Conservation (phyloP, 495 filamentous ascomycete species). For the Aspergillus coremiiformis region DNA sequence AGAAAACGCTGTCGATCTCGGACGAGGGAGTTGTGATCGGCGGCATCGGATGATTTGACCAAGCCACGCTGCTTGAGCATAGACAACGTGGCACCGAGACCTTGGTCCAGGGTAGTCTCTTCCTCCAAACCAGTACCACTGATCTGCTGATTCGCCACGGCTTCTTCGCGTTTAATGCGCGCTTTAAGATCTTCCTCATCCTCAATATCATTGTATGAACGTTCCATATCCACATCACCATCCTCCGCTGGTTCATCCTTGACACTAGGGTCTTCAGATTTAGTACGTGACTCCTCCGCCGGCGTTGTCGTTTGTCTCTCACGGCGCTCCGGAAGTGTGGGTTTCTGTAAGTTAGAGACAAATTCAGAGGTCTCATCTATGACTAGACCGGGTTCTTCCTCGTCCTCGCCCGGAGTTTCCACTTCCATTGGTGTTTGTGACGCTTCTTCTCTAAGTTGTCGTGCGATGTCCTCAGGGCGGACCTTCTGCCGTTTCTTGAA, state of each 20-base stretch:
- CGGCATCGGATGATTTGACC: conserved; percentile 54
- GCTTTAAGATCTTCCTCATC: conserved; percentile 45
- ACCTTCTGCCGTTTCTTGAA: conserved; percentile 85
- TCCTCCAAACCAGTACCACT: conserved; percentile 75
- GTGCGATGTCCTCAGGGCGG: conserved; percentile 77
- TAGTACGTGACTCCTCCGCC: conserved; percentile 31
- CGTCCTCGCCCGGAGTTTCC: conserved; percentile 36
- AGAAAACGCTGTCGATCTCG: conserved; percentile 78
- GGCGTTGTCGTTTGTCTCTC: conserved; percentile 40
- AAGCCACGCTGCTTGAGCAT: conserved; percentile 80
- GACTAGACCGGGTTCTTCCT: conserved; percentile 65
- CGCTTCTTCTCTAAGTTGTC: conserved; percentile 70
- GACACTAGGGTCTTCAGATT: conserved; percentile 43
- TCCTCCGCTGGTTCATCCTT: conserved; percentile 43
- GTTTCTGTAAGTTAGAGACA: conserved; percentile 72
- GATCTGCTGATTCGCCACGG: conserved; percentile 41
- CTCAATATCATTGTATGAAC: conserved; percentile 49
- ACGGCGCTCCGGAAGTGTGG: conserved; percentile 53
- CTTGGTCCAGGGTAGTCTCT: conserved; percentile 67
- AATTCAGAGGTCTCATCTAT: conserved; percentile 96
- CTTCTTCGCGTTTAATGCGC: conserved; percentile 45
- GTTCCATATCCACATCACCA: conserved; percentile 58
- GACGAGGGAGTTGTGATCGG: conserved; percentile 57
- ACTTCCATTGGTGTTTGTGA: conserved; percentile 48
- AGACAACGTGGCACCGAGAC: conserved; percentile 71